These are phyloP conservation scores for Gossypium stocksii DNA, from an alignment of 345 rosid genomes.

Conservation along the genomic window DNA sequence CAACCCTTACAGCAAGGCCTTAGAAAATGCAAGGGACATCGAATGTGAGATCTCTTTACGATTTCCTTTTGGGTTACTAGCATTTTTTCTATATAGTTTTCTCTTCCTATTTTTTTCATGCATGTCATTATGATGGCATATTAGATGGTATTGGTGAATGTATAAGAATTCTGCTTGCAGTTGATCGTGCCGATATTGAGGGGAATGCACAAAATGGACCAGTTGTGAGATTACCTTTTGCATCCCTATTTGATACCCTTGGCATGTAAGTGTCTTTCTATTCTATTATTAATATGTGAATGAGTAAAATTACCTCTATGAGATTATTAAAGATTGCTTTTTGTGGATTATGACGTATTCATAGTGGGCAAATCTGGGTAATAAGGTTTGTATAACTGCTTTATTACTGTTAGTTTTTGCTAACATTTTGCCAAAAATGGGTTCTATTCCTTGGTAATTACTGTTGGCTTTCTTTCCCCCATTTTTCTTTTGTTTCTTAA, in stretches of 20 bases:
- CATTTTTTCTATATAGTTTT: not conserved
- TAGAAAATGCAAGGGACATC: slow-evolving; percentile 79
- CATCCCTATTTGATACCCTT: slow-evolving; percentile 84
- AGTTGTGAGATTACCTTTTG: slow-evolving; percentile 76
- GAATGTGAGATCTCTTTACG: slow-evolving; percentile 55
- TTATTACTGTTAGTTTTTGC: not conserved
- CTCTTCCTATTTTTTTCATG: not conserved
- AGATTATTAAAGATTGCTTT: slow-evolving; percentile 1
- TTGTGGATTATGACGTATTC: not conserved
- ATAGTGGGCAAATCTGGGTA: not conserved
- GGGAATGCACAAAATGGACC: slow-evolving; percentile 55
- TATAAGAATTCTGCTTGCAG: slow-evolving; percentile 38
- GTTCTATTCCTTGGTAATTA: not conserved
- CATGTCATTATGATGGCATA: slow-evolving; percentile 1
- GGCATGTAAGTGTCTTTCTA: slow-evolving; percentile 62
- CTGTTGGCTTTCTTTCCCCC: not conserved
- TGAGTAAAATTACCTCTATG: not conserved
- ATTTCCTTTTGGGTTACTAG: not conserved
- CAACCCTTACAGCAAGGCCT: slow-evolving; percentile 79
- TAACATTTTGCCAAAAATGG: not conserved
- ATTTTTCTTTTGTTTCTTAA: not conserved
- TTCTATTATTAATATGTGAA: not conserved
- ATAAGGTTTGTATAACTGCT: not conserved
- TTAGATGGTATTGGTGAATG: not conserved
- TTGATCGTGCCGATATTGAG: slow-evolving; percentile 82